Conservation (phyloP, 441 rosid genomes). For the Gossypium schwendimanii region DNA sequence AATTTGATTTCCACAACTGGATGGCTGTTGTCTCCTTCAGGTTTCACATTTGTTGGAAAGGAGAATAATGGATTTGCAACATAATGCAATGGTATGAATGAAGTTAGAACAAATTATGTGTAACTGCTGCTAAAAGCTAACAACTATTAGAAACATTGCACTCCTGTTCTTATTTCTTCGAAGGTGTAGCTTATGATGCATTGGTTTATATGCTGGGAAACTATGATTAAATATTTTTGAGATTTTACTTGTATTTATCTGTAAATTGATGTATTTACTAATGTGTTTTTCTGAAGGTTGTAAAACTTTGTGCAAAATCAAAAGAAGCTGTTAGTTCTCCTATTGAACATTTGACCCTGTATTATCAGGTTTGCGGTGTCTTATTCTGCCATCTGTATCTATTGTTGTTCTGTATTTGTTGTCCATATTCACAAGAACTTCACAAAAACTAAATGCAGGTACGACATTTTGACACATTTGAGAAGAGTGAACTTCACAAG, state of each 20-base stretch:
- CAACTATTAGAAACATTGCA: neutral
- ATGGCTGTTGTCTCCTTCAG: too few species aligned
- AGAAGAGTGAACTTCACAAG: slow-evolving; percentile 98
- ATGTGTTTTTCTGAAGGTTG: slow-evolving; percentile 48
- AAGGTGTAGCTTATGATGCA: slow-evolving; percentile 1
- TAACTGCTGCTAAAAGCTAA: too few species aligned
- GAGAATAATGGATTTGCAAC: too few species aligned
- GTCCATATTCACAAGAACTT: slow-evolving; percentile 6
- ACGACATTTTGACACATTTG: slow-evolving; percentile 95
- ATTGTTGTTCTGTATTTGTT: neutral
- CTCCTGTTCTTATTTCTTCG: neutral
- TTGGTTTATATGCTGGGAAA: neutral
- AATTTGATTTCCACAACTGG: too few species aligned
- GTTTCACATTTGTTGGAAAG: too few species aligned
- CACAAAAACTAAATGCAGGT: slow-evolving; percentile 46
- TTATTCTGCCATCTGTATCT: neutral
- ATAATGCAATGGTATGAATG: slow-evolving; percentile 1
- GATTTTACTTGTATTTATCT: neutral
- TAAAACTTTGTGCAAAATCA: slow-evolving; percentile 96
- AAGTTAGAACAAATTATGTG: neutral
- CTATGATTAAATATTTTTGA: neutral
- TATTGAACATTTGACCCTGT: slow-evolving; percentile 95
- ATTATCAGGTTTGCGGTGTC: slow-evolving; percentile 71
- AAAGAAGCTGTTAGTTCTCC: slow-evolving; percentile 99
- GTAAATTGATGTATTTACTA: neutral